A percentile compares a stretch with the other conserved stretches of the same genome.
Evolutionary conservation across 2,329 filamentous ascomycete species (phyloP).

Genomic region (Hirsutella thompsonii): DNA sequence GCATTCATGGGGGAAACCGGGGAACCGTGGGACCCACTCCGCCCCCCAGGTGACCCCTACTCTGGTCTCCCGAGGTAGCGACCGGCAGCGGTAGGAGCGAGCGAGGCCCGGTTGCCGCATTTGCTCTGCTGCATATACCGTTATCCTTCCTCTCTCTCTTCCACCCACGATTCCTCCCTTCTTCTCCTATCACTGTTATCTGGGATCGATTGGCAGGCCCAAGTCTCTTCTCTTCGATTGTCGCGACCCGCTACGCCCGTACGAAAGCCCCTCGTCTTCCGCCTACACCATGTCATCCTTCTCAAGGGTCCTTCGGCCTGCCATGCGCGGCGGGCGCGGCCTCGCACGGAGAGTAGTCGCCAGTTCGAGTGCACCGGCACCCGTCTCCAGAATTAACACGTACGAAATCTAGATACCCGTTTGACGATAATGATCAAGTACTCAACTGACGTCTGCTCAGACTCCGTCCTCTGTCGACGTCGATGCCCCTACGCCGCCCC

Average conservation of each 20-base stretch:
- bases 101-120: neutral
- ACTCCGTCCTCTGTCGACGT: slow-evolving; percentile 46
- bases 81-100: neutral
- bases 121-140: too few species aligned
- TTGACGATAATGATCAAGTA: too few species aligned
- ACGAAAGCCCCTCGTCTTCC: neutral
- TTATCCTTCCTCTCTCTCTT: too few species aligned
- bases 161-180: too few species aligned
- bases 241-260: too few species aligned
- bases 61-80: neutral
- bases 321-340: slow-evolving; percentile 30
- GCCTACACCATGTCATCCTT: slow-evolving; percentile 20
- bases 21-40: neutral
- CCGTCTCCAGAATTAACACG: neutral
- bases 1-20: neutral
- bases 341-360: slow-evolving; percentile 12
- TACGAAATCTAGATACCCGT: neutral
- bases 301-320: slow-evolving; percentile 38
- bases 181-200: too few species aligned
- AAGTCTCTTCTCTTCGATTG: too few species aligned
- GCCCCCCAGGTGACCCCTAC: too few species aligned
- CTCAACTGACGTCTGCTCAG: neutral
- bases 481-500: slow-evolving; percentile 33
- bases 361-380: neutral
- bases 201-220: too few species aligned